These are phyloP conservation scores for Hypsizygus ulmarius DNA, from an alignment of 1,284 basidiomycete genomes.

Conservation along the genomic window DNA sequence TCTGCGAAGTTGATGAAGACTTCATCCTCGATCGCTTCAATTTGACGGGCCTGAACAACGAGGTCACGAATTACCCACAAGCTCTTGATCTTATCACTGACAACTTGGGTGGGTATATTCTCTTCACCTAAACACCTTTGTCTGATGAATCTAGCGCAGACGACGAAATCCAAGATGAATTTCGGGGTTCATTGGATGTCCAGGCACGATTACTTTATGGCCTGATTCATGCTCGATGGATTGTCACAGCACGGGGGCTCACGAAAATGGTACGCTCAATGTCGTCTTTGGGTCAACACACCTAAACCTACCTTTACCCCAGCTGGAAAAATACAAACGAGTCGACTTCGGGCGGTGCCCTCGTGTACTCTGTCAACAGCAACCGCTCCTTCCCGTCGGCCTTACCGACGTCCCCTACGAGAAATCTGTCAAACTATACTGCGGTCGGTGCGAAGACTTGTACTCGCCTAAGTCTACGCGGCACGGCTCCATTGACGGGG, in stretches of 20 bases:
- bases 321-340: conserved; percentile 97
- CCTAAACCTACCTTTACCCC: conserved; percentile 13
- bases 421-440: conserved; percentile 96
- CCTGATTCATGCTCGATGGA: conserved; percentile 95
- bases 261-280: conserved; percentile 82
- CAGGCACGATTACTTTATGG: conserved; percentile 92
- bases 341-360: conserved; percentile 96
- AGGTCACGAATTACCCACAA: conserved; percentile 92
- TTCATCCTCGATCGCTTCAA: conserved; percentile 99
- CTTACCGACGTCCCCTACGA: conserved; percentile 93
- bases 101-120: conserved; percentile 67
- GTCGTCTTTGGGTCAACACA: background rate
- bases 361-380: conserved; percentile 87
- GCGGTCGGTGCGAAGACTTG: conserved; percentile 94
- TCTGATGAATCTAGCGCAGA: conserved; percentile 39
- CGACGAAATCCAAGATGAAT: conserved; percentile 77
- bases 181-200: conserved; percentile 81
- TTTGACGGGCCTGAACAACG: conserved; percentile 94
- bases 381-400: conserved; percentile 93
- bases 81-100: conserved; percentile 97
- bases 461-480: conserved; percentile 94
- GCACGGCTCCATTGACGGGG: conserved; percentile 93
- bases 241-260: conserved; percentile 89
- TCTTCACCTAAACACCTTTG: background rate
- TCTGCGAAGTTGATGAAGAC: conserved; percentile 99